A percentile compares a stretch with the other conserved stretches of the same genome.
phyloP scores from a whole-genome alignment of 2,329 filamentous ascomycete species.

The Talaromyces albobiverticillius region DNA sequence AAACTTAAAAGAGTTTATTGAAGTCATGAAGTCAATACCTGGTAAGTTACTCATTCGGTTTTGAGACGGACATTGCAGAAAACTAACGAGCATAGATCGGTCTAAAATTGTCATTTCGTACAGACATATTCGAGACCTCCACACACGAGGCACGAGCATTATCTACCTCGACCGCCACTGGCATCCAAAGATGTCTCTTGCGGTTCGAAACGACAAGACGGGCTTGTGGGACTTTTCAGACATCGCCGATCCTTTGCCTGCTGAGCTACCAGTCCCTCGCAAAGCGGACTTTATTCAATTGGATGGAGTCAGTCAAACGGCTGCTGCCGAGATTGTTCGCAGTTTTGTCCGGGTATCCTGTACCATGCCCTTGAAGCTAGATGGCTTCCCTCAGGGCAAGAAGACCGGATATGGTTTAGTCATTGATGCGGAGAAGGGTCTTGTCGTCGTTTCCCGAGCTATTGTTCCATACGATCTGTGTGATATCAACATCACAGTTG shows the following conservation, averaged over 20 bases:
- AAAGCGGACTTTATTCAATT: slow-evolving; percentile 91
- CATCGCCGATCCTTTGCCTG: slow-evolving; percentile 75
- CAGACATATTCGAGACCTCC: slow-evolving; percentile 90
- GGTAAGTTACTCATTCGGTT: slow-evolving; percentile 45
- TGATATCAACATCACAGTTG: slow-evolving; percentile 93
- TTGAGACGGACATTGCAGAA: background rate
- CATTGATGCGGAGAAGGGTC: slow-evolving; percentile 93
- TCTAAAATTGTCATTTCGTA: slow-evolving; percentile 90
- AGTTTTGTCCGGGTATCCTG: slow-evolving; percentile 94
- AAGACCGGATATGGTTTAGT: slow-evolving; percentile 96
- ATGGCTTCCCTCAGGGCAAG: slow-evolving; percentile 92
- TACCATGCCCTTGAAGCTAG: slow-evolving; percentile 90
- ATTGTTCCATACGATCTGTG: slow-evolving; percentile 96
- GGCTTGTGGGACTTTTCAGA: slow-evolving; percentile 95
- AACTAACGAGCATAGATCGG: slow-evolving; percentile 45
- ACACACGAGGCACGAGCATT: slow-evolving; percentile 90
- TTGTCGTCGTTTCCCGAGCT: slow-evolving; percentile 90
- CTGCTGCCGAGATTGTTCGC: slow-evolving; percentile 87
- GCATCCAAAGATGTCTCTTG: slow-evolving; percentile 91
- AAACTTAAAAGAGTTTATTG: slow-evolving; percentile 81
- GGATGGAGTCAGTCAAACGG: slow-evolving; percentile 80
- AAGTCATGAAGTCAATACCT: slow-evolving; percentile 85
- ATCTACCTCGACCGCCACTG: slow-evolving; percentile 93
- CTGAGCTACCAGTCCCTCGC: slow-evolving; percentile 66
- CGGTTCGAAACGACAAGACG: slow-evolving; percentile 81